phyloP scores from a whole-genome alignment of 2,329 filamentous ascomycete species.

The Phialophora verrucosa region DNA sequence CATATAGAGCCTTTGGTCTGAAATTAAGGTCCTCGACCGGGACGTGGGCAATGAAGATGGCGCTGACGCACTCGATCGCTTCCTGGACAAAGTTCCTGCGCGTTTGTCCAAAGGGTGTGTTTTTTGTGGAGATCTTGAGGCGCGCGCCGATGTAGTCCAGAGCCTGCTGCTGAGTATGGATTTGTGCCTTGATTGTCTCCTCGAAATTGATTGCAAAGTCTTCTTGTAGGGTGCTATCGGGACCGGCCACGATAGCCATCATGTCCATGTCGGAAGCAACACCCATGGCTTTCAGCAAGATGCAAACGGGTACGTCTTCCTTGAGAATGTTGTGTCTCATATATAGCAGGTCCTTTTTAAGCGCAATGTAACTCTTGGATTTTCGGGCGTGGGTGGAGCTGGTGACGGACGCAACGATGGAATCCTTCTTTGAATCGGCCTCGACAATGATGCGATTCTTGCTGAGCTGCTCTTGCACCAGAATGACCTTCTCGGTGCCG shows the following conservation, averaged over 20 bases:
- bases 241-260: constrained; percentile 84
- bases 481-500: constrained; percentile 96
- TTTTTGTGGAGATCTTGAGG: constrained; percentile 82
- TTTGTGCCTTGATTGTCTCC: constrained; percentile 79
- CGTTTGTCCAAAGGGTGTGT: constrained; percentile 60
- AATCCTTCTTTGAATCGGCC: constrained; percentile 85
- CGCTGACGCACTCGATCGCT: constrained; percentile 88
- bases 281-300: constrained; percentile 90
- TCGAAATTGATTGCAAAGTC: constrained; percentile 96
- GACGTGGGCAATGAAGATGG: constrained; percentile 93
- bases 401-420: constrained; percentile 94
- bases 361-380: constrained; percentile 92
- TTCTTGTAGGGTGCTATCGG: constrained; percentile 88
- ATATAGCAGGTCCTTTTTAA: constrained; percentile 91
- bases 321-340: constrained; percentile 91
- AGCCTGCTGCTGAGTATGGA: constrained; percentile 93
- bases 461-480: constrained; percentile 97
- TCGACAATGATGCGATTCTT: constrained; percentile 99
- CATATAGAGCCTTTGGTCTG: constrained; percentile 93
- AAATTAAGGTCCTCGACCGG: constrained; percentile 91
- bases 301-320: constrained; percentile 93
- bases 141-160: constrained; percentile 87
- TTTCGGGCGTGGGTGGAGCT: constrained; percentile 96
- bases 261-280: constrained; percentile 96
- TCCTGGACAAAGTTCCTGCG: constrained; percentile 86